Evolutionary conservation across 2,329 filamentous ascomycete species (phyloP).

Genomic region (Paecilomyces fulvus): DNA sequence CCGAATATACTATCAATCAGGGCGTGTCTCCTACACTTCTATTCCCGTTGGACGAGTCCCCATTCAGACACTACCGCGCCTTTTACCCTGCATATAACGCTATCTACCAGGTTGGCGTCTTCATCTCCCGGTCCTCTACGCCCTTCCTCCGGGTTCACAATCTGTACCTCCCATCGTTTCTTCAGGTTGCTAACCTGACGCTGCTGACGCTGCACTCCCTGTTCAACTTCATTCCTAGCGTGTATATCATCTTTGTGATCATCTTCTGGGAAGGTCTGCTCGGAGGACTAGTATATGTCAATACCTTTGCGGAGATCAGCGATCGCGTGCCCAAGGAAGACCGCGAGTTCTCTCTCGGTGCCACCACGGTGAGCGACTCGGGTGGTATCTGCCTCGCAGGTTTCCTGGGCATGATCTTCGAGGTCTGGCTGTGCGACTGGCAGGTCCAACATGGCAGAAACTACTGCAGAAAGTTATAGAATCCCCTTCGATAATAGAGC

Average conservation of each 20-base stretch:
- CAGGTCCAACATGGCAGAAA: conserved; percentile 73
- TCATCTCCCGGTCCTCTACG: conserved; percentile 84
- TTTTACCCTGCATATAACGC: conserved; percentile 96
- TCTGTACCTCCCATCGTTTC: conserved; percentile 71
- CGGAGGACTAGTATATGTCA: conserved; percentile 88
- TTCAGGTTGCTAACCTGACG: conserved; percentile 71
- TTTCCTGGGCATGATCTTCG: conserved; percentile 72
- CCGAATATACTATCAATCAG: conserved; percentile 97
- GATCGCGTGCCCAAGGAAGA: conserved; percentile 69
- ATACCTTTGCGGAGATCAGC: conserved; percentile 89
- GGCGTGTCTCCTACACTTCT: conserved; percentile 83
- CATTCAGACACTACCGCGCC: conserved; percentile 70
- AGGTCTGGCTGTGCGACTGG: conserved; percentile 73
- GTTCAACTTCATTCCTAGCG: conserved; percentile 70
- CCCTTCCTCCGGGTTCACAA: conserved; percentile 75
- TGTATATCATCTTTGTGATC: conserved; percentile 76
- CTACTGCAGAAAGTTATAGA: conserved; percentile 52
- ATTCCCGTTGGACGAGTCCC: conserved; percentile 67
- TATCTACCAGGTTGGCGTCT: conserved; percentile 91
- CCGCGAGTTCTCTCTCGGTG: conserved; percentile 82
- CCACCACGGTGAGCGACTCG: conserved; percentile 86
- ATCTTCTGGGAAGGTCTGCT: conserved; percentile 93
- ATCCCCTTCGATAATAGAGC: not conserved
- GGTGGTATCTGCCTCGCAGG: conserved; percentile 84
- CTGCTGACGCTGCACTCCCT: conserved; percentile 69